Conservation (phyloP, 2,329 filamentous ascomycete species). For the Phialocephala subalpina region DNA sequence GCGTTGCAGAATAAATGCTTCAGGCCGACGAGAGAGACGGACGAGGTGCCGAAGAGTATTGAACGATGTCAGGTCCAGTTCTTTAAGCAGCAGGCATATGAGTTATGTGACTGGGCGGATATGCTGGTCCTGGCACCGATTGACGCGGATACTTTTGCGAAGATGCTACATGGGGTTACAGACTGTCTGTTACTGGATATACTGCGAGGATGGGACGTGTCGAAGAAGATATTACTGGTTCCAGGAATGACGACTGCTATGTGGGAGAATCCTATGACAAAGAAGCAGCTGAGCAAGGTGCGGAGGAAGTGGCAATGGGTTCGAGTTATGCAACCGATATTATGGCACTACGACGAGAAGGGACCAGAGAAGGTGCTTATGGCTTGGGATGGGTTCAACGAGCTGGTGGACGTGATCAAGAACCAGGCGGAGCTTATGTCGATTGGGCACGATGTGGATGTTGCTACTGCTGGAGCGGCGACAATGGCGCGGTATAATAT, state of each 20-base stretch:
- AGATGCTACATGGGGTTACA: constrained; percentile 86
- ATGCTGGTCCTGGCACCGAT: constrained; percentile 85
- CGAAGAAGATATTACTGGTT: constrained; percentile 84
- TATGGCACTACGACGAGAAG: constrained; percentile 78
- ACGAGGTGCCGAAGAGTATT: constrained; percentile 37
- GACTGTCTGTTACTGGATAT: constrained; percentile 84
- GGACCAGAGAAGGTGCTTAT: constrained; percentile 61
- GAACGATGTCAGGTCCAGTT: constrained; percentile 52
- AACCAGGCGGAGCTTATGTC: constrained; percentile 80
- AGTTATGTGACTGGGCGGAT: constrained; percentile 88
- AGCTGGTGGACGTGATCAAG: constrained; percentile 77
- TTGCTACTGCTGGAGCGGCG: constrained; percentile 44
- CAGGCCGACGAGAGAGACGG: constrained; percentile 31
- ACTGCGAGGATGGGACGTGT: constrained; percentile 84
- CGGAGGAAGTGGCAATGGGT: constrained; percentile 88
- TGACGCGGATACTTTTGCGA: constrained; percentile 83
- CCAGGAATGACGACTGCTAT: constrained; percentile 89
- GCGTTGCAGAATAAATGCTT: constrained; percentile 64
- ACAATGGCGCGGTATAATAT: constrained; percentile 54
- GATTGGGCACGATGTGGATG: constrained; percentile 71
- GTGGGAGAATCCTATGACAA: constrained; percentile 91
- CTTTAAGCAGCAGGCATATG: constrained; percentile 62
- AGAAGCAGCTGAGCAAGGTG: constrained; percentile 86
- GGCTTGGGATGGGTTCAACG: constrained; percentile 71
- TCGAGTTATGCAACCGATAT: constrained; percentile 78